These are phyloP conservation scores for Agarophyton chilense DNA, from an alignment of 23 red algal species.

Conservation along the genomic window DNA sequence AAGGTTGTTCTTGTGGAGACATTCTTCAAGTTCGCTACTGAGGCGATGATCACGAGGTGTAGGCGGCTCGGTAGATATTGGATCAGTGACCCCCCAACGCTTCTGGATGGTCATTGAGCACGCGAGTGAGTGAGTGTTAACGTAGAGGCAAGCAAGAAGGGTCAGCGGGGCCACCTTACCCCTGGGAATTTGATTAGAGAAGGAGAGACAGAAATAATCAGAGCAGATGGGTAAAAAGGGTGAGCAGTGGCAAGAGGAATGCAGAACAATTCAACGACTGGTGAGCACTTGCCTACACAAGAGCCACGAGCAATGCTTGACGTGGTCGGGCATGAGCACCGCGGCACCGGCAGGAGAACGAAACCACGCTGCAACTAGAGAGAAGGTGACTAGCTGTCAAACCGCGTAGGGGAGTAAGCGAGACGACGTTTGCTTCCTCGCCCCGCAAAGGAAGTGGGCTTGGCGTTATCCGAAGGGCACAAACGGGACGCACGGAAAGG, in stretches of 20 bases:
- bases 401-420: no score
- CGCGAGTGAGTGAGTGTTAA: no score
- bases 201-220: neutral
- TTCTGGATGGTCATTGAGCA: conserved; percentile 28
- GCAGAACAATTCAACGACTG: neutral
- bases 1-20: conserved; percentile 85
- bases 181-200: neutral
- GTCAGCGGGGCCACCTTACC: no score
- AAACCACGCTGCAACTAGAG: neutral
- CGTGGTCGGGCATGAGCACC: neutral
- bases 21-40: conserved; percentile 89
- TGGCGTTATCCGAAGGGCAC: no score
- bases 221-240: neutral
- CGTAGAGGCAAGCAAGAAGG: no score
- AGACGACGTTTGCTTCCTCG: no score
- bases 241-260: neutral
- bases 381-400: no score
- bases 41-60: conserved; percentile 82
- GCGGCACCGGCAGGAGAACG: neutral
- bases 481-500: no score
- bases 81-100: conserved; percentile 85
- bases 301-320: neutral
- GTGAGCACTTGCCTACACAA: neutral
- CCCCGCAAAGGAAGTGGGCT: no score
- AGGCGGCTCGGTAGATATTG: conserved; percentile 88